phyloP scores from a whole-genome alignment of 2,329 filamentous ascomycete genomes.

The Knufia petricola region DNA sequence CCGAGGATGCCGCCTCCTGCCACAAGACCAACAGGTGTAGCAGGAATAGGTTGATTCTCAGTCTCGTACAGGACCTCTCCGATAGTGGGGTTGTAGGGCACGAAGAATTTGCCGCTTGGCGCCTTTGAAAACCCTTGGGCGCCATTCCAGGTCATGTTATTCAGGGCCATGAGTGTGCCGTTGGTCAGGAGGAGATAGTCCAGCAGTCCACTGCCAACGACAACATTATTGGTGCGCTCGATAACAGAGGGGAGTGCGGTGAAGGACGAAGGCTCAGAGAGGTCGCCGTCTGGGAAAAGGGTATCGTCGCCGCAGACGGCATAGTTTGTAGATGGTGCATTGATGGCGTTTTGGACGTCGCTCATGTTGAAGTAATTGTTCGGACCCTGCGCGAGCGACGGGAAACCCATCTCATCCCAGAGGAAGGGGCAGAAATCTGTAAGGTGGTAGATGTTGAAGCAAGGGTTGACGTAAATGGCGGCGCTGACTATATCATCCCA shows the following conservation, averaged over 20 bases:
- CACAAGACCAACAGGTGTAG: conserved; percentile 26
- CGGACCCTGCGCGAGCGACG: conserved; percentile 38
- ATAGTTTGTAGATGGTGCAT: conserved; percentile 39
- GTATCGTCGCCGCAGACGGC: conserved; percentile 28
- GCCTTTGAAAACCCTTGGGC: conserved; percentile 37
- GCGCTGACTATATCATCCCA: conserved; percentile 48
- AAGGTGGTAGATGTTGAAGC: conserved; percentile 68
- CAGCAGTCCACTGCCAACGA: conserved; percentile 41
- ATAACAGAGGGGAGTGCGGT: conserved; percentile 31
- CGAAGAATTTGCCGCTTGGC: conserved; percentile 32
- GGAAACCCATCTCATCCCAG: conserved; percentile 61
- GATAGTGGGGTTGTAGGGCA: conserved; percentile 36
- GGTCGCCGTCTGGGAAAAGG: conserved; percentile 40
- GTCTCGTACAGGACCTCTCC: conserved; percentile 25
- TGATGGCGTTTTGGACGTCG: conserved; percentile 42
- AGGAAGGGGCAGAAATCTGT: conserved; percentile 47
- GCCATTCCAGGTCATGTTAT: conserved; percentile 47
- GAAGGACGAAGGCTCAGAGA: conserved; percentile 27
- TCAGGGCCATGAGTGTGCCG: conserved; percentile 43
- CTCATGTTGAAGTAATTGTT: conserved; percentile 48
- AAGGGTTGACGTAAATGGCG: conserved; percentile 55
- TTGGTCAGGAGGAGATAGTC: conserved; percentile 43
- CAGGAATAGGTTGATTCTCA: conserved; percentile 19
- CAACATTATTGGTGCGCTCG: conserved; percentile 42
- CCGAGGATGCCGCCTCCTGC: conserved; percentile 35